A percentile compares a stretch with the other conserved stretches of the same genome.
These are phyloP conservation scores for Kickxella alabastrina DNA, from an alignment of 192 early-diverging fungal species.

Conservation along the genomic window DNA sequence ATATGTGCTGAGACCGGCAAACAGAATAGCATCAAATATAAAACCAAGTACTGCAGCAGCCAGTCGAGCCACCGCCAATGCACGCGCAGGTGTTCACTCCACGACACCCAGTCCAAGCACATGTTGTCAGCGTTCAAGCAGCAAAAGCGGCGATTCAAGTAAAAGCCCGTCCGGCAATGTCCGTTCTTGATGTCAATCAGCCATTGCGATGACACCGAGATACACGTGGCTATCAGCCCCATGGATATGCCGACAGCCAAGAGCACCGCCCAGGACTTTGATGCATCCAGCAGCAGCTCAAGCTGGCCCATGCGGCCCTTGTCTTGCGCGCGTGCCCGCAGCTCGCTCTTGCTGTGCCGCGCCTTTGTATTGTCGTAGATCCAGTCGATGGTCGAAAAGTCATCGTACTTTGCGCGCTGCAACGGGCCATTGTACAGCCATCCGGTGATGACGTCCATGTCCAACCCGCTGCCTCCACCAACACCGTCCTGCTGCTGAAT, in stretches of 20 bases:
- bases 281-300: constrained; percentile 15
- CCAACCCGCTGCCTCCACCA: constrained; percentile 11
- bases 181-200: constrained; percentile 82
- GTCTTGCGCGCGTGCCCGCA: constrained; percentile 13
- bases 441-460: constrained; percentile 46
- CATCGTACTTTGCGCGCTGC: constrained; percentile 49
- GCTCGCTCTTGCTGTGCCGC: constrained; percentile 28
- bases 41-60: constrained; percentile 44
- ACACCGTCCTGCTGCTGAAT: constrained; percentile 3
- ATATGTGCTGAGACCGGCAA: constrained; percentile 70
- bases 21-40: constrained; percentile 42
- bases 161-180: constrained; percentile 74
- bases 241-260: constrained; percentile 39
- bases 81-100: constrained; percentile 52
- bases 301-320: constrained; percentile 12
- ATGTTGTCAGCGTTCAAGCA: constrained; percentile 70
- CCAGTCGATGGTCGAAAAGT: constrained; percentile 54
- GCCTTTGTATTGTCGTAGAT: constrained; percentile 49
- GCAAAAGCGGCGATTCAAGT: constrained; percentile 78
- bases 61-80: constrained; percentile 42
- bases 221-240: constrained; percentile 43
- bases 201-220: constrained; percentile 59
- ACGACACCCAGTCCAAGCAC: constrained; percentile 59
- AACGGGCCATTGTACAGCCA: constrained; percentile 50
- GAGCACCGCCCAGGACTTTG: constrained; percentile 43